Base-by-base conservation (phyloP, 1,284 basidiomycete genomes). In the Boletus sp. region DNA sequence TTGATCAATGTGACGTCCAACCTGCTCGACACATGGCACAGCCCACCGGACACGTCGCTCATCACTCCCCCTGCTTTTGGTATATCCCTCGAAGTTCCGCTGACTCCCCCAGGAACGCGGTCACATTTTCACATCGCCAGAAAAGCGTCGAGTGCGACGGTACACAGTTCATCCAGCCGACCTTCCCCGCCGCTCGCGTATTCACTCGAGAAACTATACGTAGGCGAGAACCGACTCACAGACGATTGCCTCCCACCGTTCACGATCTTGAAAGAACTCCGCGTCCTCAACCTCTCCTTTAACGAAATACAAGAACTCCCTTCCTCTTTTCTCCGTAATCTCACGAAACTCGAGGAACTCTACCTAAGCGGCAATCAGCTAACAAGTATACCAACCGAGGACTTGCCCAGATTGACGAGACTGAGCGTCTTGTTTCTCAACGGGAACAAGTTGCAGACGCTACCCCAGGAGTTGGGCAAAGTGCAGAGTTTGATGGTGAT, bases 361-460 rank as follows among this genome's bases (percentile, higher is more conserved):
- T 99, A 98, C 72, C 78, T 99, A 8, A 94, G 92, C 63, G 95
- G 96, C 36, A 99, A 98, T 77, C 91, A 92, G 72, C 78, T 99
- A 62, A 92, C 92, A 27, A 91, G 85, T 60, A 80, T 99, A 44
- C 96, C 96, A 0, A 88, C 91, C 15, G 96, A 97, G 72, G 92
- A 96, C 70, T 71, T 97, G 50, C 85, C 87, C 56, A 79, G 81
- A 59, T 73, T 96, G 61, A 82, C 79, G 47, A 83, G 80, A 61
- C 73, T 98, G 48, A 79, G 82, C 51, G 84, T 91, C 36, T 76
- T 99, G 24, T 96, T 92, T 73, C 73, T 99, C 67, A 99, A 99
- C 67, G 95, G 94, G 35, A 99, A 99, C 77, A 91, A 89, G 73
- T 77, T 99, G 43, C 92, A 94, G 73, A 96, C 94, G 18, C 76